phyloP scores from a whole-genome alignment of 202 grass and related monocot species.

The Panicum virgatum region DNA sequence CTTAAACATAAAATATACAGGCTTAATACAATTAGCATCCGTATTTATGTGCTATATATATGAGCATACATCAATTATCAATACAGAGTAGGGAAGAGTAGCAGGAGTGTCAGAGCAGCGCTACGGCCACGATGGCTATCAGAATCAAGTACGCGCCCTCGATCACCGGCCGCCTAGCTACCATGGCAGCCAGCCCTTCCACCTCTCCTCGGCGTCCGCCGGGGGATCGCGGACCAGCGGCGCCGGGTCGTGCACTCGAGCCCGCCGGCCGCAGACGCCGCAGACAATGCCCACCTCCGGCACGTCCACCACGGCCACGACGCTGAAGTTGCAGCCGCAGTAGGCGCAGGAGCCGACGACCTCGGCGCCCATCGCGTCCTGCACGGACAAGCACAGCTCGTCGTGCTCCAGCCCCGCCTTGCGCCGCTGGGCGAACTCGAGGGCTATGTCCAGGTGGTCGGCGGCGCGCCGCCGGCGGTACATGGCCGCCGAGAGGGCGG shows the following conservation, averaged over 20 bases:
- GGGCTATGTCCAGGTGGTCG: not conserved
- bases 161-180: not conserved
- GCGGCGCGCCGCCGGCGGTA: not conserved
- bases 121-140: too few species aligned
- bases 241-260: not conserved
- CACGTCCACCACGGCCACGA: not conserved
- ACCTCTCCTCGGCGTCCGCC: constrained; percentile 1
- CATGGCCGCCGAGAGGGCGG: not conserved
- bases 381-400: constrained; percentile 22
- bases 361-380: not conserved
- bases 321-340: constrained; percentile 30
- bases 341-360: constrained; percentile 9
- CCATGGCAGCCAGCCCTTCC: constrained; percentile 10
- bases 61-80: too few species aligned
- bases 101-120: too few species aligned
- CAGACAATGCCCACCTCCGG: not conserved
- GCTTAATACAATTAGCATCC: too few species aligned
- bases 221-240: not conserved
- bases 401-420: not conserved
- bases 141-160: not conserved
- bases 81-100: not conserved
- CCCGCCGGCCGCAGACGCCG: not conserved
- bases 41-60: too few species aligned
- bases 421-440: not conserved
- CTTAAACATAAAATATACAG: too few species aligned